A percentile compares a stretch with the other conserved stretches of the same genome.
phyloP scores from a whole-genome alignment of 2,329 filamentous ascomycete genomes.

The Pseudogymnoascus sp. region DNA sequence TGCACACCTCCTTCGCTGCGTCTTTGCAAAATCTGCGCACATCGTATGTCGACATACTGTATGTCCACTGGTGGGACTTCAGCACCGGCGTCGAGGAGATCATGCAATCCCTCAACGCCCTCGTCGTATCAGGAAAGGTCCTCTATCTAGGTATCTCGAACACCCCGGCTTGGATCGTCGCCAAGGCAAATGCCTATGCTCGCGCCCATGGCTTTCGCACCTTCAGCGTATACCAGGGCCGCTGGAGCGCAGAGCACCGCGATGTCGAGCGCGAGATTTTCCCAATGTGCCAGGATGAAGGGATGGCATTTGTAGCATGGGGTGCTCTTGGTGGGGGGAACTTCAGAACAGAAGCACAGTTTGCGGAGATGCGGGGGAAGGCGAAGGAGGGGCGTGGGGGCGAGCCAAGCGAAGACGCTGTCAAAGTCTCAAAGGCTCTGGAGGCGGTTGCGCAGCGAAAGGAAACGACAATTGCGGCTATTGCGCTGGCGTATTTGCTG shows the following conservation, averaged over 20 bases:
- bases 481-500: slow-evolving; percentile 68
- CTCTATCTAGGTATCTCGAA: slow-evolving; percentile 62
- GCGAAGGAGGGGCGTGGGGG: slow-evolving; percentile 20
- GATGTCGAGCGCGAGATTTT: slow-evolving; percentile 60
- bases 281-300: slow-evolving; percentile 49
- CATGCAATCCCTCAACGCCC: slow-evolving; percentile 59
- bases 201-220: slow-evolving; percentile 61
- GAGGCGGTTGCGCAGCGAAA: slow-evolving; percentile 45
- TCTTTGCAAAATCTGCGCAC: slow-evolving; percentile 57
- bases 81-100: slow-evolving; percentile 57
- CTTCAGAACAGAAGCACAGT: slow-evolving; percentile 42
- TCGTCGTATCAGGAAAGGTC: slow-evolving; percentile 56
- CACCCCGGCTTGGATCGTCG: slow-evolving; percentile 62
- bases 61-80: slow-evolving; percentile 39
- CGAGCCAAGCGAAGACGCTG: slow-evolving; percentile 41
- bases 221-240: slow-evolving; percentile 63
- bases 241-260: slow-evolving; percentile 53
- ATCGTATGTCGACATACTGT: slow-evolving; percentile 59
- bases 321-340: slow-evolving; percentile 44
- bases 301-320: slow-evolving; percentile 53
- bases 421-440: slow-evolving; percentile 48
- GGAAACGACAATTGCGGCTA: slow-evolving; percentile 49
- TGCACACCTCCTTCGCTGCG: slow-evolving; percentile 48
- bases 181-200: slow-evolving; percentile 62
- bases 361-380: slow-evolving; percentile 34